Evolutionary conservation across 1,139 yeast species (phyloP).

Genomic region (Chernovozyma aurita): DNA sequence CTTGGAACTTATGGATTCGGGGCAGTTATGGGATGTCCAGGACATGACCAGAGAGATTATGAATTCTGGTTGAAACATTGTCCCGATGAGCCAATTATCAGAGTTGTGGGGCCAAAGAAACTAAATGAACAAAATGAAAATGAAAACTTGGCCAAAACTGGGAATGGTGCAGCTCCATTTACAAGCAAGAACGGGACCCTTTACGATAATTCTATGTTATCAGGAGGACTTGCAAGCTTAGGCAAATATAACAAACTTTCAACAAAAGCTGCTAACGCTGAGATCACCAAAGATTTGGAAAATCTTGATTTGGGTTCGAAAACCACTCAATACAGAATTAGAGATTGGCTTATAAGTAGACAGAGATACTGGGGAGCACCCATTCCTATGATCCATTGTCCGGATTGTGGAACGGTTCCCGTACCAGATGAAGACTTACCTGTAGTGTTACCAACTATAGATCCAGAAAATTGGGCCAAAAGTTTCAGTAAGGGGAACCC

Average conservation of each 20-base stretch:
- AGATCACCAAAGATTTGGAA: constrained; percentile 42
- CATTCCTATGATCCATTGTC: constrained; percentile 88
- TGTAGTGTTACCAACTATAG: constrained; percentile 64
- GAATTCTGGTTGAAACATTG: constrained; percentile 71
- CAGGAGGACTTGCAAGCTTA: constrained; percentile 29
- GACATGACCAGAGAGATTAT: constrained; percentile 79
- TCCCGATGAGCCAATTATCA: constrained; percentile 38
- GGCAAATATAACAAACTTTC: constrained; percentile 50
- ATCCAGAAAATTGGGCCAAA: constrained; percentile 22
- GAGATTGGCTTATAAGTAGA: constrained; percentile 93
- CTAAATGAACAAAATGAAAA: constrained; percentile 3
- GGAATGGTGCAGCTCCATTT: constrained; percentile 35
- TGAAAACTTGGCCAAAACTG: constrained; percentile 3
- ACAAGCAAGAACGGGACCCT: constrained; percentile 51
- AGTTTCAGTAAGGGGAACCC: constrained; percentile 63
- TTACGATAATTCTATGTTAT: constrained; percentile 27
- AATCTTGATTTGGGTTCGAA: constrained; percentile 36
- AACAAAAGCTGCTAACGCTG: constrained; percentile 46
- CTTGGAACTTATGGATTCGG: constrained; percentile 79
- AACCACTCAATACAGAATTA: constrained; percentile 56
- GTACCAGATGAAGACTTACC: constrained; percentile 87
- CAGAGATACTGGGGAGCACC: constrained; percentile 99
- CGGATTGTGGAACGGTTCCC: constrained; percentile 79
- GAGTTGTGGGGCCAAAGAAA: constrained; percentile 39
- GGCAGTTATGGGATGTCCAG: constrained; percentile 98